These are phyloP conservation scores for Lotus japonicus DNA, from an alignment of 306 rosid species.

Conservation along the genomic window DNA sequence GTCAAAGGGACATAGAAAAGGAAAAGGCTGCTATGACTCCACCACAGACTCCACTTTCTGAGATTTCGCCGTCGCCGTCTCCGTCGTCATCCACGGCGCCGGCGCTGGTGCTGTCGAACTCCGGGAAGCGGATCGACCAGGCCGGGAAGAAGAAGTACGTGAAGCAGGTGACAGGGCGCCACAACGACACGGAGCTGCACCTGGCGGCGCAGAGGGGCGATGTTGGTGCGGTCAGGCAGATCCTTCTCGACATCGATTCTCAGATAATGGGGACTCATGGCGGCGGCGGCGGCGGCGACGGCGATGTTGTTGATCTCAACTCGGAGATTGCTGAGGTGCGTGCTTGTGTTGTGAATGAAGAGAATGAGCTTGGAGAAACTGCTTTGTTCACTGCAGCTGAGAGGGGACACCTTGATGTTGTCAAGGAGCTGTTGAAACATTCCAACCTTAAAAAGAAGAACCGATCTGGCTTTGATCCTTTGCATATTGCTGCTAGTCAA, in stretches of 20 bases:
- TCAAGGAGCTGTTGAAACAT: conserved; percentile 73
- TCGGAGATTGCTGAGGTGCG: conserved; percentile 89
- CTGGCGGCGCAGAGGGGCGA: conserved; percentile 94
- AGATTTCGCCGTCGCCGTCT: conserved; percentile 60
- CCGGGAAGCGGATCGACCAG: conserved; percentile 93
- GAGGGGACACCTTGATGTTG: conserved; percentile 73
- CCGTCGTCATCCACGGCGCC: conserved; percentile 87
- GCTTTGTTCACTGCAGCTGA: conserved; percentile 89
- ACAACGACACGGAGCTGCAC: conserved; percentile 94
- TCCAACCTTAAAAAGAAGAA: conserved; percentile 61
- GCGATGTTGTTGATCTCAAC: conserved; percentile 34
- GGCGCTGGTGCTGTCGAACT: conserved; percentile 84
- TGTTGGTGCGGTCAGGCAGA: conserved; percentile 82
- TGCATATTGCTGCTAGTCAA: conserved; percentile 88
- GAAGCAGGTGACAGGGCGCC: conserved; percentile 96
- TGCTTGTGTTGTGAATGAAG: conserved; percentile 78
- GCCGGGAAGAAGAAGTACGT: conserved; percentile 96
- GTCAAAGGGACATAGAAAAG: conserved; percentile 39
- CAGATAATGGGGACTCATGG: conserved; percentile 64
- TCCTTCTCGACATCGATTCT: conserved; percentile 62
- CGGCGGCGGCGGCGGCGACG: conserved; percentile 45
- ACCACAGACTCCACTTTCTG: conserved; percentile 33
- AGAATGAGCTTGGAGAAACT: conserved; percentile 85
- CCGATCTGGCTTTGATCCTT: conserved; percentile 61
- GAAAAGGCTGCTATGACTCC: conserved; percentile 17